Conservation (phyloP, 768 basidiomycete species). For the Russula griseocarnosa region DNA sequence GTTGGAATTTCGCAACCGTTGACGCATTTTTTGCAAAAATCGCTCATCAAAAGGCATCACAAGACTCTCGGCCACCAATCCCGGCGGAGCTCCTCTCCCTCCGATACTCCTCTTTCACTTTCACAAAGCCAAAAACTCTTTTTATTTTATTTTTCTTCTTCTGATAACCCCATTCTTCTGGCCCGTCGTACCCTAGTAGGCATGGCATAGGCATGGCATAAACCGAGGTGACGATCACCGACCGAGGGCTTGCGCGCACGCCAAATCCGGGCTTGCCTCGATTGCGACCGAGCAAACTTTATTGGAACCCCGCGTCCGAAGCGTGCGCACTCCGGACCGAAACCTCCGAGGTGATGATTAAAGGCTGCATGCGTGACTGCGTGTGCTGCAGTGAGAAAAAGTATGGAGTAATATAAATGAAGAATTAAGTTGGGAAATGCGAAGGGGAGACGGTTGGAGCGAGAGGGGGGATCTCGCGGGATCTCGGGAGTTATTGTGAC, state of each 20-base stretch:
- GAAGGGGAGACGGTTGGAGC: background rate
- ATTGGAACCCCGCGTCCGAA: constrained; percentile 14
- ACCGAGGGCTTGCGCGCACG: background rate
- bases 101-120: background rate
- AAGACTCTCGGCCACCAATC: background rate
- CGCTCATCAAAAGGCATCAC: constrained; percentile 5
- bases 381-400: background rate
- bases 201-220: background rate
- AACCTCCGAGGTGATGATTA: background rate
- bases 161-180: too few species aligned
- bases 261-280: too few species aligned
- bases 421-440: background rate
- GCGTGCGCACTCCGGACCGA: constrained; percentile 7
- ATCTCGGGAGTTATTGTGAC: constrained; percentile 5
- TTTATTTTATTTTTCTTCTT: background rate
- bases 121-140: background rate
- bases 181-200: too few species aligned
- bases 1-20: background rate
- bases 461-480: background rate
- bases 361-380: background rate
- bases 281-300: background rate
- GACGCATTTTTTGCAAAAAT: background rate
- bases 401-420: too few species aligned
- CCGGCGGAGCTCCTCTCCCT: background rate
- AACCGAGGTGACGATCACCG: background rate